Conservation (phyloP, 2,329 filamentous ascomycete species). For the Pestalotiopsis sp. region DNA sequence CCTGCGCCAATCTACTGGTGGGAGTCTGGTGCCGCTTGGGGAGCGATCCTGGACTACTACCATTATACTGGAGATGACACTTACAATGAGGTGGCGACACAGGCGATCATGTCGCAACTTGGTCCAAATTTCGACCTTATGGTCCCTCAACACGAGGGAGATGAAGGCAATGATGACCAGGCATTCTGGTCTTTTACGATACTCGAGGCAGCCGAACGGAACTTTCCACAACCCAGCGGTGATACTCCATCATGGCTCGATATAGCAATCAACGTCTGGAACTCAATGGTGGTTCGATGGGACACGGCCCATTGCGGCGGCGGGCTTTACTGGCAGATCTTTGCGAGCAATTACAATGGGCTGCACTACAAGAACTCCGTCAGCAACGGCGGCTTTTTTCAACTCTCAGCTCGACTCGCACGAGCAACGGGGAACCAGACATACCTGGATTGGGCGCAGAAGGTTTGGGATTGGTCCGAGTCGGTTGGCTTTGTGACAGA, state of each 20-base stretch:
- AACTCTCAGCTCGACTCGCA: slow-evolving; percentile 75
- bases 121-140: slow-evolving; percentile 64
- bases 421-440: slow-evolving; percentile 69
- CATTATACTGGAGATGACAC: slow-evolving; percentile 65
- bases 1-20: slow-evolving; percentile 66
- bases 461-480: slow-evolving; percentile 68
- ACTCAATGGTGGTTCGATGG: slow-evolving; percentile 72
- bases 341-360: slow-evolving; percentile 70
- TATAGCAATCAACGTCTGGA: slow-evolving; percentile 72
- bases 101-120: slow-evolving; percentile 61
- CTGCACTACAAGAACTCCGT: slow-evolving; percentile 84
- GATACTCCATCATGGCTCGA: slow-evolving; percentile 65
- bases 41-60: slow-evolving; percentile 71
- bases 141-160: slow-evolving; percentile 55
- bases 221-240: slow-evolving; percentile 64
- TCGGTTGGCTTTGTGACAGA: slow-evolving; percentile 59
- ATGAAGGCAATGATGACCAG: slow-evolving; percentile 76
- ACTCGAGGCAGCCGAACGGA: slow-evolving; percentile 70
- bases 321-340: slow-evolving; percentile 83
- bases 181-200: slow-evolving; percentile 73
- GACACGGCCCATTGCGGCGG: slow-evolving; percentile 68
- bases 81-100: slow-evolving; percentile 62
- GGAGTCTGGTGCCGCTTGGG: slow-evolving; percentile 68
- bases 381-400: slow-evolving; percentile 82
- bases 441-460: slow-evolving; percentile 68